Percentiles rank a stretch among this genome's conserved stretches.
These are phyloP conservation scores for Tulasnella sp. DNA, from an alignment of 768 basidiomycete species.

Conservation along the genomic window DNA sequence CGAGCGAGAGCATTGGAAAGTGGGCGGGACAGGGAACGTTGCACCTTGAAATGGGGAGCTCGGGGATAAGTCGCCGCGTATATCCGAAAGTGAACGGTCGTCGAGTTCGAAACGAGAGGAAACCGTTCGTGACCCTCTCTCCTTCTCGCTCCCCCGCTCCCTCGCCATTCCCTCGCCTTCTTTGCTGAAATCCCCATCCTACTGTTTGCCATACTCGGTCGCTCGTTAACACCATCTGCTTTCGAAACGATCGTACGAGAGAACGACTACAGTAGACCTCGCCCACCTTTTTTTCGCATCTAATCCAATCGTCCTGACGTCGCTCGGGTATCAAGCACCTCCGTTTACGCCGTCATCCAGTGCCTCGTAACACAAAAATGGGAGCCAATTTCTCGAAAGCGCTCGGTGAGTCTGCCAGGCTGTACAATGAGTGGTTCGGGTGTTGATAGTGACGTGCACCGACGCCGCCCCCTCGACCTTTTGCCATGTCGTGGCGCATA, in stretches of 20 bases:
- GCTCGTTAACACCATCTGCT: background rate
- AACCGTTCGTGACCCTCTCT: background rate
- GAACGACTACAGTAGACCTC: background rate
- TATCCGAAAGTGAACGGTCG: too few species aligned
- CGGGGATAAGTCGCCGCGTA: background rate
- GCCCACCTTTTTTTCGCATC: background rate
- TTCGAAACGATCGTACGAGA: background rate
- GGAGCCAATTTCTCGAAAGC: constrained; percentile 21
- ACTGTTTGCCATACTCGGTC: constrained; percentile 9
- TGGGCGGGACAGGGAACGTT: constrained; percentile 2
- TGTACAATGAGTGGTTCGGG: background rate
- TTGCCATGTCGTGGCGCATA: background rate
- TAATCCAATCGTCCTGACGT: background rate
- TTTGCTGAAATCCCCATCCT: background rate
- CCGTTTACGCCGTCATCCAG: background rate
- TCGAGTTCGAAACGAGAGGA: too few species aligned
- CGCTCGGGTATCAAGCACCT: background rate
- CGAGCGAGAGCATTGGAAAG: background rate
- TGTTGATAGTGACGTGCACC: background rate
- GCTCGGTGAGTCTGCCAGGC: constrained; percentile 13
- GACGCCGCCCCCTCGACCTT: background rate
- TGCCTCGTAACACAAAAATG: constrained; percentile 7
- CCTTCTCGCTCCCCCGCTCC: background rate
- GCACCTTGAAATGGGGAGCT: background rate
- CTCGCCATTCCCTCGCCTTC: too few species aligned